Evolutionary conservation across 257 asterid genomes (phyloP), one percentile per base, ranked within the genome.

Genomic region (Solanum etuberosum): DNA sequence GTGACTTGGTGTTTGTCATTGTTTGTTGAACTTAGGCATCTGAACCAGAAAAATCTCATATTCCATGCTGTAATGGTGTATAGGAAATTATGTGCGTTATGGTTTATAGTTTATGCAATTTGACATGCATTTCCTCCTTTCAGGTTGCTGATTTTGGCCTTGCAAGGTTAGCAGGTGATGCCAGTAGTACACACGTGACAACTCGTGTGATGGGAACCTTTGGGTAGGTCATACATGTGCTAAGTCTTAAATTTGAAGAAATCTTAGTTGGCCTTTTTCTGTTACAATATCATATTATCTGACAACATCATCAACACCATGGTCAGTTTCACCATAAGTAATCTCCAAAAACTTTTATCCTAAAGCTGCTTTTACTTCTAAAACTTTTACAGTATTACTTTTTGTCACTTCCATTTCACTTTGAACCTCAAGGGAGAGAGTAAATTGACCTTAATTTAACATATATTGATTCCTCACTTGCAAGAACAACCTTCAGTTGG

Each of bases 151-250:
- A 96, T 92, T 96, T 96, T 89, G 98, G 98, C 84, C 96, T 96
- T 67, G 98, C 98, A 76, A 96, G 93, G 93, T 89, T 95, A 84
- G 98, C 97, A n/a, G 51, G 88, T 77, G 98, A 95, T 71, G 88
- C 94, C 91, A 96, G 92, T 85, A 84, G 89, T 38, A 95, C 98
- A 42, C 98, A 94, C 35, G 95, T 96, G 48, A 93, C 98, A 12
- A 96, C 98, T 29, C 98, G 98, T 86, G 98, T 96, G 46, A 94
- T 96, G 98, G 98, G 98, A 87, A 96, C 98, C 68, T 96, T 96
- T 80, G 98, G 98, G 98, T 95, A 87, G 68, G 98, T 89, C 74
- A 80, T 46, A 81, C 81, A 48, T 34, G 27, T 54, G 82, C 63
- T 54, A 82, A 76, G n/a, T 86, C 74, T n/a, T 65, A 84, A 32